Conservation (phyloP, 108 stramenopile species). For the Nitzschia sp. region DNA sequence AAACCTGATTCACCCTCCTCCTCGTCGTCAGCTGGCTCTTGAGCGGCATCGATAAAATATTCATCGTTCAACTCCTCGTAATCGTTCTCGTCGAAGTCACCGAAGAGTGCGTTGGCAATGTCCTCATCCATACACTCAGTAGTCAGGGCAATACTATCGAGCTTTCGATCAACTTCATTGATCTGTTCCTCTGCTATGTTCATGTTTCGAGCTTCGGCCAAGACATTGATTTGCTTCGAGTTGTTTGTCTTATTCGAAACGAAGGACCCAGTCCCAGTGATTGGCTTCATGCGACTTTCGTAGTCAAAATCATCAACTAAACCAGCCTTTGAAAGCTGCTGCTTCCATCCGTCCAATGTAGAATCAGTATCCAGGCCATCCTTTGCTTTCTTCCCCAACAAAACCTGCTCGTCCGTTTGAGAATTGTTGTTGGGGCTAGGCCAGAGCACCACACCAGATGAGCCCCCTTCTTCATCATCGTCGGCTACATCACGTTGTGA, state of each 20-base stretch:
- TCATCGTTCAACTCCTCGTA: slow-evolving; percentile 94
- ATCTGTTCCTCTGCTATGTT: slow-evolving; percentile 47
- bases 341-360: slow-evolving; percentile 34
- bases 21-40: slow-evolving; percentile 52
- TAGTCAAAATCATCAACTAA: slow-evolving; percentile 84
- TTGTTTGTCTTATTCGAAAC: slow-evolving; percentile 17
- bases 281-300: slow-evolving; percentile 83
- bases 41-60: slow-evolving; percentile 87
- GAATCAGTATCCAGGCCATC: background rate
- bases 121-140: slow-evolving; percentile 94
- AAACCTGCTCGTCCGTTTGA: slow-evolving; percentile 44
- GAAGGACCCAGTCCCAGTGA: slow-evolving; percentile 59
- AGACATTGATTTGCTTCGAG: slow-evolving; percentile 22
- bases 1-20: slow-evolving; percentile 55
- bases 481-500: slow-evolving; percentile 84
- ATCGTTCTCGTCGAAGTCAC: slow-evolving; percentile 72
- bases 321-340: slow-evolving; percentile 31
- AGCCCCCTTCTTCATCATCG: slow-evolving; percentile 35
- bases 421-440: slow-evolving; percentile 59
- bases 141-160: slow-evolving; percentile 84
- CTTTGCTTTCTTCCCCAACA: slow-evolving; percentile 16
- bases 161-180: slow-evolving; percentile 72
- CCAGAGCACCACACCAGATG: slow-evolving; percentile 60
- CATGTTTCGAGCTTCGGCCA: slow-evolving; percentile 50
- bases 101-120: slow-evolving; percentile 85